These are phyloP conservation scores for Tricholoma flavovirens DNA, from an alignment of 768 basidiomycete genomes.

Conservation along the genomic window DNA sequence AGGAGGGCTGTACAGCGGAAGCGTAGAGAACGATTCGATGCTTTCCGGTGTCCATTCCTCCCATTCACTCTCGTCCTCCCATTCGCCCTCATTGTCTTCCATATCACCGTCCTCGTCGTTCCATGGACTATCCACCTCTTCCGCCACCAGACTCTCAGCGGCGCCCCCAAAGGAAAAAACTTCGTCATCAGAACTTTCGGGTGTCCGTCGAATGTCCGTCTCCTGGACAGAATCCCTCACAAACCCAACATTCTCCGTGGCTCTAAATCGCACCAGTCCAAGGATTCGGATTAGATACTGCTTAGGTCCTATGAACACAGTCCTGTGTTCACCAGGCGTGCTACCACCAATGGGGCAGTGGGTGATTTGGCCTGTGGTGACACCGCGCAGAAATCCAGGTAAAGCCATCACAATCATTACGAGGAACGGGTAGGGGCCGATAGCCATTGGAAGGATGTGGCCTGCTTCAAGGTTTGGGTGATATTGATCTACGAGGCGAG, in stretches of 20 bases:
- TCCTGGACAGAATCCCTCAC: neutral
- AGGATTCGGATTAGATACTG: neutral
- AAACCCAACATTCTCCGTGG: neutral
- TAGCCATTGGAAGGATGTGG: neutral
- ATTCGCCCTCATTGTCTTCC: neutral
- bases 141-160: neutral
- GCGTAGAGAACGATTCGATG: neutral
- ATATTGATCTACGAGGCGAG: neutral
- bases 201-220: neutral
- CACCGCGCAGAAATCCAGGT: neutral
- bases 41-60: conserved; percentile 1
- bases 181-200: neutral
- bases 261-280: neutral
- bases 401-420: neutral
- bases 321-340: neutral
- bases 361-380: neutral
- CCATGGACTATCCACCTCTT: neutral
- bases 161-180: neutral
- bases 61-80: neutral
- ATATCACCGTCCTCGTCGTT: neutral
- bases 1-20: neutral
- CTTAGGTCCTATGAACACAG: neutral
- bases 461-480: neutral
- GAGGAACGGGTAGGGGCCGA: neutral
- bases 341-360: neutral